These are phyloP conservation scores for Neurospora sp. DNA, from an alignment of 495 filamentous ascomycete species.

Conservation along the genomic window DNA sequence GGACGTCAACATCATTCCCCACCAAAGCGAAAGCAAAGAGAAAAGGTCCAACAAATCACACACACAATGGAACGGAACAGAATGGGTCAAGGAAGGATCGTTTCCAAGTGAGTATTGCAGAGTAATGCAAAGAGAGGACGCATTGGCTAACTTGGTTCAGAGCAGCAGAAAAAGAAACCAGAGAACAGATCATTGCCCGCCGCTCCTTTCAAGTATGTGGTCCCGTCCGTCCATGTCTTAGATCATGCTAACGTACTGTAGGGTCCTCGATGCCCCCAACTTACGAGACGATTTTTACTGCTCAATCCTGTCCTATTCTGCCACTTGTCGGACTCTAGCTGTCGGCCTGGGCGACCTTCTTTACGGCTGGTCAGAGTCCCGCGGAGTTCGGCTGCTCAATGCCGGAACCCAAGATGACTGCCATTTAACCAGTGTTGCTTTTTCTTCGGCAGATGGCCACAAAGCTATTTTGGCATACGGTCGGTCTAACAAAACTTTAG, in stretches of 20 bases:
- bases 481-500: slow-evolving; percentile 54
- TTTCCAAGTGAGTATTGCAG: slow-evolving; percentile 36
- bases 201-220: slow-evolving; percentile 65
- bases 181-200: slow-evolving; percentile 43
- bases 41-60: slow-evolving; percentile 6
- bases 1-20: slow-evolving; percentile 19
- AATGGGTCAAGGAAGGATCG: slow-evolving; percentile 45
- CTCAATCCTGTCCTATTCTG: slow-evolving; percentile 78
- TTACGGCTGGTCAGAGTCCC: slow-evolving; percentile 78
- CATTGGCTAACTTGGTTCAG: not conserved
- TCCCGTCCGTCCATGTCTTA: not conserved
- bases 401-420: slow-evolving; percentile 25
- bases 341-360: slow-evolving; percentile 72
- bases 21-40: slow-evolving; percentile 13
- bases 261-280: slow-evolving; percentile 77
- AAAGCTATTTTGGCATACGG: slow-evolving; percentile 80
- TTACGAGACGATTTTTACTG: slow-evolving; percentile 95
- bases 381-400: slow-evolving; percentile 41
- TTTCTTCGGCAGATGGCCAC: slow-evolving; percentile 70
- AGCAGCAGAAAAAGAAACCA: slow-evolving; percentile 2
- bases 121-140: not conserved
- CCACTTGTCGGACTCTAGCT: slow-evolving; percentile 62
- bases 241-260: slow-evolving; percentile 18
- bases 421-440: slow-evolving; percentile 71
- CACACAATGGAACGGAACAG: slow-evolving; percentile 46